These are phyloP conservation scores for Mycena belliarum DNA, from an alignment of 768 basidiomycete genomes.

Conservation along the genomic window DNA sequence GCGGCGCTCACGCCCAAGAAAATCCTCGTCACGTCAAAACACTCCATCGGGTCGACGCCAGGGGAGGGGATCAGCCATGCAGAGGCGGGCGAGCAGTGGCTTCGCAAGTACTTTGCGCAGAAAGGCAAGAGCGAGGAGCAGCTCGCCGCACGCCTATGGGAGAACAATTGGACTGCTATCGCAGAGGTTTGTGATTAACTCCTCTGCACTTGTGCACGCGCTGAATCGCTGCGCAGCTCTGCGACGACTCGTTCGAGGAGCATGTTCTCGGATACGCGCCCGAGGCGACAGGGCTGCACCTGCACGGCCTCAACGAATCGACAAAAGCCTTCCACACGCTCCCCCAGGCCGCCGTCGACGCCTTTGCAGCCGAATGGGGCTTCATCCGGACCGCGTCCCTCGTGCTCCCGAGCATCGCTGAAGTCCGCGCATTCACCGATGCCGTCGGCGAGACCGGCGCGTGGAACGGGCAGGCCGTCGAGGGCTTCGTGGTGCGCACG, in stretches of 20 bases:
- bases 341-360: constrained; percentile 63
- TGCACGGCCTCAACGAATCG: constrained; percentile 86
- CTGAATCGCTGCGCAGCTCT: constrained; percentile 70
- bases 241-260: constrained; percentile 96
- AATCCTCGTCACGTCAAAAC: constrained; percentile 89
- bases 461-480: constrained; percentile 16
- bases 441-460: constrained; percentile 60
- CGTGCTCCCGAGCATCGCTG: constrained; percentile 57
- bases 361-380: constrained; percentile 88
- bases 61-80: constrained; percentile 65
- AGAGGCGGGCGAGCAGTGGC: constrained; percentile 81
- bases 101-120: constrained; percentile 61
- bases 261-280: constrained; percentile 82
- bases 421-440: constrained; percentile 74
- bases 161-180: constrained; percentile 84
- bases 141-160: constrained; percentile 75
- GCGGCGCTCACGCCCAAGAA: constrained; percentile 75
- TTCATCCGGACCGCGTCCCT: constrained; percentile 78
- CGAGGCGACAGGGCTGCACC: constrained; percentile 85
- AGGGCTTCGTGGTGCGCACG: constrained; percentile 76
- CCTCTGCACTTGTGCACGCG: neutral
- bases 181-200: constrained; percentile 70
- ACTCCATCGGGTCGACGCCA: constrained; percentile 68
- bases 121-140: constrained; percentile 71
- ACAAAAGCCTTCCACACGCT: constrained; percentile 70